Evolutionary conservation across 768 basidiomycete species (phyloP), one percentile per base, ranked within the genome.

Genomic region (Lactarius vividus): DNA sequence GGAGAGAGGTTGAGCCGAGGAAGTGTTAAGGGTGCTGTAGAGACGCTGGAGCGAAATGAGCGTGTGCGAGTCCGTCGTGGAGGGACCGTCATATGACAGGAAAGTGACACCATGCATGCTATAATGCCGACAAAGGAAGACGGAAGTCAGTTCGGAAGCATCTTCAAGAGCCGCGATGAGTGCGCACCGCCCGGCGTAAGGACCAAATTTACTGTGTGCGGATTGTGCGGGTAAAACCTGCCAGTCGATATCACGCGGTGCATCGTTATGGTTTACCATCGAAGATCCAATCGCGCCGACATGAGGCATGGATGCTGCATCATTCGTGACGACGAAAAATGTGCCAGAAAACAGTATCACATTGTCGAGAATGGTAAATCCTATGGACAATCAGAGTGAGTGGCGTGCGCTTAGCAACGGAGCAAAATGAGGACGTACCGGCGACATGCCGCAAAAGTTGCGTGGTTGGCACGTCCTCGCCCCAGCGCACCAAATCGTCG

Each of bases 321-420:
- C 79, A 73, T 94, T 87, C 4, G 88, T 84, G 40, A 96, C 87
- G 65, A 96, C 75, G 74, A 86, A 92, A 66, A 92, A 82, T 2
- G 85, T 85, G 11, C 87, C 86, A 69, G 89, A 86, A 71, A 83
- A 79, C n/a, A 90, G 76, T 71, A 89, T 84, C n/a, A 92, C 81
- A 66, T 92, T 89, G 71, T 95, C 91, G 63, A 96, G 79, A 53
- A 94, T 84, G 0, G 91, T 93, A 77, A 87, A 92, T 4, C 94
- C 94, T 95, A 70, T 33, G 40, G 26, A 37, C 40, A 55, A 13
- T 29, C 26, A 15, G 55, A 33, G 16, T 39, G 37, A 49, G 44
- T 49, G 33, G 20, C 59, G 23, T 16, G 4, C n/a, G 54, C 46
- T 57, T 62, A 58, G 16, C 29, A 15, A 15, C 33, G 31, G 44